phyloP scores from a whole-genome alignment of 345 rosid species.

The Salix purpurea region DNA sequence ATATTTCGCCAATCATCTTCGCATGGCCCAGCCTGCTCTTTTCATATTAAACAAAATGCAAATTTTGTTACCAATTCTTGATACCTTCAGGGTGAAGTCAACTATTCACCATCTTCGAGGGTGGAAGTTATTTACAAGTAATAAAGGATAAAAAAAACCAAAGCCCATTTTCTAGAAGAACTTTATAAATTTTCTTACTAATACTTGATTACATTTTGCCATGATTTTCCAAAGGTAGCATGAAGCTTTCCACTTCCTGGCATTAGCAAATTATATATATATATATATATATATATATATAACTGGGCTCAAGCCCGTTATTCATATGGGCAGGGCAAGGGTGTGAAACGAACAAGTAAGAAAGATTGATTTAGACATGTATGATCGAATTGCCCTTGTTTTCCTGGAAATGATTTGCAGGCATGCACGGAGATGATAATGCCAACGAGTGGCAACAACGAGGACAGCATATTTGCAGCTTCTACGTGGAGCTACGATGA shows the following conservation, averaged over 20 bases:
- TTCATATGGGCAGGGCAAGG: too few species aligned
- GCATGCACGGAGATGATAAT: conserved; percentile 70
- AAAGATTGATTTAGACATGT: neutral
- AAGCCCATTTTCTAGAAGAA: too few species aligned
- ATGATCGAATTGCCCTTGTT: neutral
- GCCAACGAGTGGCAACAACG: conserved; percentile 31
- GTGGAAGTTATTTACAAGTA: neutral
- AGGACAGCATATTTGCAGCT: conserved; percentile 50
- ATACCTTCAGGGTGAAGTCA: neutral
- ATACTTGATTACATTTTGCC: too few species aligned
- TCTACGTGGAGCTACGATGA: conserved; percentile 22
- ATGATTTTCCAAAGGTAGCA: too few species aligned
- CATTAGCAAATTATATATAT: too few species aligned
- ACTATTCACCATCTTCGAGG: neutral
- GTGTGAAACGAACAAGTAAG: neutral
- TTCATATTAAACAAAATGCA: neutral
- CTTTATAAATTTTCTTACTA: too few species aligned
- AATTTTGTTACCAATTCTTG: too few species aligned
- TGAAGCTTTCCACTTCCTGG: too few species aligned
- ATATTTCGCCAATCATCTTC: neutral
- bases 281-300: too few species aligned
- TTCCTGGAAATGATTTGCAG: conserved; percentile 12
- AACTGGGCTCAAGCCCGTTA: too few species aligned
- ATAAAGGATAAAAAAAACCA: neutral
- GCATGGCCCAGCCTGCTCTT: neutral